These are phyloP conservation scores for Penicillium paradoxum DNA, from an alignment of 495 filamentous ascomycete species.

Conservation along the genomic window DNA sequence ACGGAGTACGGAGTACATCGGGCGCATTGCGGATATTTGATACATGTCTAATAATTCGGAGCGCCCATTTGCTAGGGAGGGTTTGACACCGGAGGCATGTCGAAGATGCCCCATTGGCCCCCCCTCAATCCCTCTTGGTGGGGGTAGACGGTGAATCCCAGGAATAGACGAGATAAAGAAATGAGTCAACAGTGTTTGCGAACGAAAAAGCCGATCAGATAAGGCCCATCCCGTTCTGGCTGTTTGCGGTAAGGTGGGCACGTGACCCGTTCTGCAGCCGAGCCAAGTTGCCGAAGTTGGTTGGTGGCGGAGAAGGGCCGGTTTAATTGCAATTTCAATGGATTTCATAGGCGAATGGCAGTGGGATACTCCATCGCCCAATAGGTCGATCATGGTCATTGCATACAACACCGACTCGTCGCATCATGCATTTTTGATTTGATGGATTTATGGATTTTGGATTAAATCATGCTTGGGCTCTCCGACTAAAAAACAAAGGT, in stretches of 20 bases:
- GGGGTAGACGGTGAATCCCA: not conserved
- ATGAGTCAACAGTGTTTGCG: constrained; percentile 25
- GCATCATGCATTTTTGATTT: constrained; percentile 1
- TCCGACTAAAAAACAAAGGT: not conserved
- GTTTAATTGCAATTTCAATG: not conserved
- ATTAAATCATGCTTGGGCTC: too few species aligned
- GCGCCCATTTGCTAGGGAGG: too few species aligned
- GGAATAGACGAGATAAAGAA: constrained; percentile 6
- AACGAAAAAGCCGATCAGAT: constrained; percentile 24
- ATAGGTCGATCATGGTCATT: not conserved
- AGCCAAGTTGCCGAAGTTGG: constrained; percentile 7
- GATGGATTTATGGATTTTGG: not conserved
- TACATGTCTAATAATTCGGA: too few species aligned
- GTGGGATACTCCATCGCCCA: too few species aligned
- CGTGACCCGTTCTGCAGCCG: constrained; percentile 12
- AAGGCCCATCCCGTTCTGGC: constrained; percentile 8
- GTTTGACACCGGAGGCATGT: too few species aligned
- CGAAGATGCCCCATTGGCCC: too few species aligned
- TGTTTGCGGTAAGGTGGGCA: constrained; percentile 15
- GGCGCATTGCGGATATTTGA: too few species aligned
- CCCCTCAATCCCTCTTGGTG: constrained; percentile 3
- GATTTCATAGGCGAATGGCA: not conserved
- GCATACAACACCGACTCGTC: not conserved
- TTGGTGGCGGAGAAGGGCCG: constrained; percentile 12
- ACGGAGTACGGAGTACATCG: too few species aligned